Evolutionary conservation across 1,139 yeast species (phyloP).

Genomic region (Debaryomyces robertsiae): DNA sequence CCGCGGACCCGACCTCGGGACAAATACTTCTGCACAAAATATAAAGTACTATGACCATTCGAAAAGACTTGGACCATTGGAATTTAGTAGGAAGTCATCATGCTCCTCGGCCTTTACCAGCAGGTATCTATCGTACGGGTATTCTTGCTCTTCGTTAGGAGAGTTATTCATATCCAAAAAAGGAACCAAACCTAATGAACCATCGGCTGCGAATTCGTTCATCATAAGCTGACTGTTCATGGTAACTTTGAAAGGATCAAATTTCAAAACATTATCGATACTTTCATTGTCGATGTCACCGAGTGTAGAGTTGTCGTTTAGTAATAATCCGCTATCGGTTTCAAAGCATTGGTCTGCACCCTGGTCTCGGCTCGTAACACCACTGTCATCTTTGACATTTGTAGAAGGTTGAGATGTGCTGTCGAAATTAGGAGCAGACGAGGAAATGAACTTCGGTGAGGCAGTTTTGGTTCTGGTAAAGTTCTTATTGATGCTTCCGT

Average conservation of each 20-base stretch:
- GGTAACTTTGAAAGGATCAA: constrained; percentile 46
- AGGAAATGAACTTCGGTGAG: constrained; percentile 1
- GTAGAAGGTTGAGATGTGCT: neutral
- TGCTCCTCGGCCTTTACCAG: constrained; percentile 3
- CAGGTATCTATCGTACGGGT: neutral
- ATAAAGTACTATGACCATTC: constrained; percentile 8
- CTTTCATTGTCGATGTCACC: constrained; percentile 19
- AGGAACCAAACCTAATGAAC: constrained; percentile 65
- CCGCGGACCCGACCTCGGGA: constrained; percentile 4
- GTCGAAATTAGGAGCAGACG: neutral
- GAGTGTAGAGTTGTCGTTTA: neutral
- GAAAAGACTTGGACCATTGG: constrained; percentile 2
- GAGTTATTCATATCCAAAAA: constrained; percentile 39
- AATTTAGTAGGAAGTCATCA: neutral
- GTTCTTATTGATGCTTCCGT: constrained; percentile 9
- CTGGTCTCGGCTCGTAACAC: neutral
- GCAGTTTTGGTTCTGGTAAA: neutral
- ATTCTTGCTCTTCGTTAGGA: constrained; percentile 1
- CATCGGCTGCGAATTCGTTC: constrained; percentile 68
- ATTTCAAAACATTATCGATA: constrained; percentile 35
- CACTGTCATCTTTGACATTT: neutral
- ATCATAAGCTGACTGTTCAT: constrained; percentile 40
- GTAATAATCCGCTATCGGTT: constrained; percentile 11
- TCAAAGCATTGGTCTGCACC: constrained; percentile 2
- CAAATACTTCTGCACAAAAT: too few relatives aligned